Conservation (phyloP, 2,329 filamentous ascomycete species). For the Rutstroemia sp. region DNA sequence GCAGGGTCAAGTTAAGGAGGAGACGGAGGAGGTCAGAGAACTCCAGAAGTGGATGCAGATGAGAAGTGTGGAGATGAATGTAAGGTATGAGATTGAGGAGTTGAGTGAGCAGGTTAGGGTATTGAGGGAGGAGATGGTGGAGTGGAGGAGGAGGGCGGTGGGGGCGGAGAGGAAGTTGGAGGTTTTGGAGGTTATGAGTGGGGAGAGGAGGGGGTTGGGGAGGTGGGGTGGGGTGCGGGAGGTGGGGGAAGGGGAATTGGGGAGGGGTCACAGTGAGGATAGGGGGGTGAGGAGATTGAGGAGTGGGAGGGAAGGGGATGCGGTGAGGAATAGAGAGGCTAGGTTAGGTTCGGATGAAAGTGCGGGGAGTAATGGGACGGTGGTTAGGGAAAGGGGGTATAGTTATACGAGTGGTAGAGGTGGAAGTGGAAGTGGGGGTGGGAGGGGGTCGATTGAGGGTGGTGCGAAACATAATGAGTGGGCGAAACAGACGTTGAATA, state of each 20-base stretch:
- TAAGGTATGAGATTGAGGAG: slow-evolving; percentile 29
- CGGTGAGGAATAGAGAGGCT: slow-evolving; percentile 1
- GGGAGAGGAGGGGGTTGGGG: not conserved
- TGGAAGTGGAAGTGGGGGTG: not conserved
- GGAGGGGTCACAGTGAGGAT: slow-evolving; percentile 7
- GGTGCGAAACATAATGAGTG: slow-evolving; percentile 12
- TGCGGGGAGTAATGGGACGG: slow-evolving; percentile 19
- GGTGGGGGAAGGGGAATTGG: not conserved
- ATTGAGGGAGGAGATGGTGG: slow-evolving; percentile 35
- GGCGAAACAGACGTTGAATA: slow-evolving; percentile 5
- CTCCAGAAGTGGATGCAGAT: slow-evolving; percentile 40
- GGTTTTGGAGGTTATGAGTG: slow-evolving; percentile 23
- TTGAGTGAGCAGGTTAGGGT: slow-evolving; percentile 42
- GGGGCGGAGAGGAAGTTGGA: slow-evolving; percentile 46
- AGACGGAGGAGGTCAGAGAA: slow-evolving; percentile 39
- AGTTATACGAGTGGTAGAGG: slow-evolving; percentile 8
- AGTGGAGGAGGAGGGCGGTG: slow-evolving; percentile 50
- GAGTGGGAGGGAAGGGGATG: slow-evolving; percentile 9
- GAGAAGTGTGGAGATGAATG: slow-evolving; percentile 32
- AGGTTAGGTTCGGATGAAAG: slow-evolving; percentile 15
- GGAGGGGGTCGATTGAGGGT: not conserved
- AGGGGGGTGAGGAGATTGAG: not conserved
- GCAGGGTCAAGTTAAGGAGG: slow-evolving; percentile 39
- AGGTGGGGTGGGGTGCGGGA: not conserved
- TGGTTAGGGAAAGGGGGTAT: slow-evolving; percentile 14